Evolutionary conservation across 495 filamentous ascomycete species (phyloP), one percentile per base, ranked within the genome.

Genomic region (Penicillium ucsense): DNA sequence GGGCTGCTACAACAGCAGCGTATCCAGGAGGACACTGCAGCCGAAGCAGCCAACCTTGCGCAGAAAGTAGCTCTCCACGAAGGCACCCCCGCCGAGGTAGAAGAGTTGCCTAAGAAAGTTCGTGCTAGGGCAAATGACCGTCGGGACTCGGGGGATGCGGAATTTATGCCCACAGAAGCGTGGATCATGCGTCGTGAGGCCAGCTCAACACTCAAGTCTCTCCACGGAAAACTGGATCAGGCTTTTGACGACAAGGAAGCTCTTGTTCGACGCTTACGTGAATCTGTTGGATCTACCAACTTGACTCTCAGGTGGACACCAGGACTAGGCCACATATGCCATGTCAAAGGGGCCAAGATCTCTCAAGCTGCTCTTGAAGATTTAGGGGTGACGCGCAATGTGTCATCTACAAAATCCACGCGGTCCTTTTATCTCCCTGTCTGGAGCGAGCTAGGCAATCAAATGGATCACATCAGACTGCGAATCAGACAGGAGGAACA

Each of bases 141-240:
- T 53, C 39, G 56, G 38, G 51, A 47, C n/a, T 31, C 47, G 43
- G 50, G 50, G 3, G 62, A 71, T 20, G 46, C 60, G 4, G 68
- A 74, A 7, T 47, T 51, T 5, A 54, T 53, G 6, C 53, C 67
- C 43, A 51, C 77, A 47, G 74, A 92, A 47, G 74, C 80, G 4
- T 98, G 91, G 85, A 84, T 94, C 54, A 94, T 97, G 87, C 82
- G 86, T 54, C 63, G 55, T 35, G 67, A 74, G 50, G 90, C 92
- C 11, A 94, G 85, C 50, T 49, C 60, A 3, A 72, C 59, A 3
- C 71, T 97, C n/a, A 52, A 71, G 41, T 58, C 63, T 1, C 77
- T 95, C 0, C 92, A 97, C 61, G 55, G 60, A 6, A 64, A 78
- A 37, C 68, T 98, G 8, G 74, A 77, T 9, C 39, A 55, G 3